phyloP scores from a whole-genome alignment of 1,284 basidiomycete genomes.

The Microbotryum saponariae region DNA sequence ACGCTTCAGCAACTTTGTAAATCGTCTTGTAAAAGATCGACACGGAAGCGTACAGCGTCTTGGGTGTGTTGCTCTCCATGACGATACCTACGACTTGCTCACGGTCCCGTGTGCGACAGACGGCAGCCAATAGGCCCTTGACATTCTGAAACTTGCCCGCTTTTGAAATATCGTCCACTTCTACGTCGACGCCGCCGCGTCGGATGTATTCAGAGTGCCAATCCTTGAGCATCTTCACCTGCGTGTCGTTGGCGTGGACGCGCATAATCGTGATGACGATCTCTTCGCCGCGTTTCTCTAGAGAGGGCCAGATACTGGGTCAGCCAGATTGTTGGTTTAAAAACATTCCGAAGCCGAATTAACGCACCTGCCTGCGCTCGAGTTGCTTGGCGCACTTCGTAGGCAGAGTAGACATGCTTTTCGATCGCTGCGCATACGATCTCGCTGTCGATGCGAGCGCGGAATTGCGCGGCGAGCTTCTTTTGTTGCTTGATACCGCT shows the following conservation, averaged over 20 bases:
- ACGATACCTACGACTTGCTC: slow-evolving; percentile 28
- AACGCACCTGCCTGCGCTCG: slow-evolving; percentile 14
- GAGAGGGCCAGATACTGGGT: neutral
- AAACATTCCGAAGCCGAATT: neutral
- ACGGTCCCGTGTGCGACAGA: slow-evolving; percentile 26
- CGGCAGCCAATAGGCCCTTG: slow-evolving; percentile 27
- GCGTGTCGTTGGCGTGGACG: slow-evolving; percentile 7
- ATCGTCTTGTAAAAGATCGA: slow-evolving; percentile 30
- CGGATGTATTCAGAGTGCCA: slow-evolving; percentile 19
- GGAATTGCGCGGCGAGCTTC: slow-evolving; percentile 18
- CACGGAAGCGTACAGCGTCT: slow-evolving; percentile 18
- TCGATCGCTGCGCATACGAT: slow-evolving; percentile 12
- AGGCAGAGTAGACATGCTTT: slow-evolving; percentile 22
- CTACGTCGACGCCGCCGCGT: neutral
- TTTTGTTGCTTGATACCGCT: slow-evolving; percentile 23
- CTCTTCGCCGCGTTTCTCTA: slow-evolving; percentile 18
- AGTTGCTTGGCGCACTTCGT: slow-evolving; percentile 16
- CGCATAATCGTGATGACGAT: slow-evolving; percentile 27
- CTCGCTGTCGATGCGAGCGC: slow-evolving; percentile 8
- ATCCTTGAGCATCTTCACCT: slow-evolving; percentile 9
- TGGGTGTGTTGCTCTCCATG: slow-evolving; percentile 25
- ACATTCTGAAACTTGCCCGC: slow-evolving; percentile 12
- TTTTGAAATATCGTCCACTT: neutral
- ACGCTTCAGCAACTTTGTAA: slow-evolving; percentile 27
- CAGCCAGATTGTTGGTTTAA: too few species aligned